Evolutionary conservation across 495 filamentous ascomycete genomes (phyloP), one percentile per base, ranked within the genome.

Genomic region (Cetradonia linearis): DNA sequence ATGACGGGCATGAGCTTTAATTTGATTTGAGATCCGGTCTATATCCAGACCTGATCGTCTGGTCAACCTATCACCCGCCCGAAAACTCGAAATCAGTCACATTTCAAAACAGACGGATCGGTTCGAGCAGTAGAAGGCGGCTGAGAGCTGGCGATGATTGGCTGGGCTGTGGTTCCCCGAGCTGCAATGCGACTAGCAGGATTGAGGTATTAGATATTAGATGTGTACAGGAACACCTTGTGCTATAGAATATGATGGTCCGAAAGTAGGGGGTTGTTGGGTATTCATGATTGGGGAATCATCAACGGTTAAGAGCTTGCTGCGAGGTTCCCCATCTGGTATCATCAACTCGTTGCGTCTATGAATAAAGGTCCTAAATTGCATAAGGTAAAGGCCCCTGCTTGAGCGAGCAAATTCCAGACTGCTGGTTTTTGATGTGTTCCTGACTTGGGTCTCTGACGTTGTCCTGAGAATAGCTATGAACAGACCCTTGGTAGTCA

Each of bases 51-150:
- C 30, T 54, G 30, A 23, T 54, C 50, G 50, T 34, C 30, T 36
- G 50, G 20, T 54, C 50, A 36, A 25, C 50, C 30, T 54, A 27
- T 42, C 40, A 25, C 9, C 23, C n/a, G 4, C 27, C 54, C 28
- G 11, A 27, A 9, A 28, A 2, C 20, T 23, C 27, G 16, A 25
- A 6, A 18, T 27, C 31, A 56, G 36, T 36, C 38, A 56, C 13
- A 28, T 28, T 56, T 18, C 34, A 36, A 56, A 56, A 56, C 16
- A 42, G 14, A 55, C 25, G 42, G 28, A 23, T 46, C 59, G 38
- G 30, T 40, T 61, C 59, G 59, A 54, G 50, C 52, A 49, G 44
- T 59, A 61, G 18, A 61, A 25, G 23, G 50, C n/a, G 50, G 38
- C 59, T n/a, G 27, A 61, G 59, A 25, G 23, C 5, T 30, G 34